These are phyloP conservation scores for Selaginella tamariscina DNA, from an alignment of 75 land plant genomes.

Conservation along the genomic window DNA sequence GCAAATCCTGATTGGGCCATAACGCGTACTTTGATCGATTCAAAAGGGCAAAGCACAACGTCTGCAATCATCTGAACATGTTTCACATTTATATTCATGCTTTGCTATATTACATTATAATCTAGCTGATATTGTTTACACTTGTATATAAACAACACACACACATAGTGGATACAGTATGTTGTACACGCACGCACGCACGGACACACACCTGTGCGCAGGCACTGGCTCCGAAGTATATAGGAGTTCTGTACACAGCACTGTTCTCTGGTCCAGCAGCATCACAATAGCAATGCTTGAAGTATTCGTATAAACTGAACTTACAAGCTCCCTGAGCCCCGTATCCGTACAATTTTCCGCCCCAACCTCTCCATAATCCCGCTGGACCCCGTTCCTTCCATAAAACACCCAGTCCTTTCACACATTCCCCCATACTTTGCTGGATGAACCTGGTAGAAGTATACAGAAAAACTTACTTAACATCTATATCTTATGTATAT, in stretches of 20 bases:
- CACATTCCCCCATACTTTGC: constrained; percentile 50
- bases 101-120: no score
- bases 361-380: constrained; percentile 96
- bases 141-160: no score
- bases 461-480: background rate
- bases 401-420: constrained; percentile 51
- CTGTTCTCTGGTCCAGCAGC: constrained; percentile 22
- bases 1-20: constrained; percentile 77
- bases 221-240: constrained; percentile 69
- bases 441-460: constrained; percentile 57
- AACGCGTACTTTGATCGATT: constrained; percentile 85
- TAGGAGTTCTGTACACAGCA: constrained; percentile 34
- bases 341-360: constrained; percentile 72
- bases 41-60: constrained; percentile 87
- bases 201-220: constrained; percentile 77
- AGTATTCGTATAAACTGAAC: constrained; percentile 91
- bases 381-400: constrained; percentile 63
- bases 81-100: background rate
- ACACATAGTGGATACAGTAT: no score
- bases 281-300: constrained; percentile 65
- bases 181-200: no score
- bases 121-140: no score
- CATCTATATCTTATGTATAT: background rate
- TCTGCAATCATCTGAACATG: constrained; percentile 50
- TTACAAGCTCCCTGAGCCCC: constrained; percentile 86